A percentile compares a stretch with the other conserved stretches of the same genome.
phyloP scores from a whole-genome alignment of 192 early-diverging fungal genomes.

The Lunasporangiospora selenospora region DNA sequence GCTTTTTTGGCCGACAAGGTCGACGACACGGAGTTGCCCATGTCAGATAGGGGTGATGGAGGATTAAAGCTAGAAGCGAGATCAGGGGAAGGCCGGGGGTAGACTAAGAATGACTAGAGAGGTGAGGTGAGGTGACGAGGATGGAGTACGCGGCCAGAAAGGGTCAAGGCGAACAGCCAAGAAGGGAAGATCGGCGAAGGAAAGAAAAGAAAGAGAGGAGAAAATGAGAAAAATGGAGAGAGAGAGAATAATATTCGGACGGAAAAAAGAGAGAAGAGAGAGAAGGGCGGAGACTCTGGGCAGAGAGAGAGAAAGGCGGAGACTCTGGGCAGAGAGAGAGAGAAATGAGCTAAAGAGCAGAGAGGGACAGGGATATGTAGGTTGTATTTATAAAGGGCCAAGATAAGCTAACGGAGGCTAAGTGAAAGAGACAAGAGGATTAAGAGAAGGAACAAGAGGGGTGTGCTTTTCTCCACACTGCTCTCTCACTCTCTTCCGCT shows the following conservation, averaged over 20 bases:
- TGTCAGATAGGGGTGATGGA: neutral
- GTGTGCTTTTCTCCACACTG: too few relatives aligned
- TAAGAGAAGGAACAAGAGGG: too few relatives aligned
- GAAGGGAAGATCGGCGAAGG: neutral
- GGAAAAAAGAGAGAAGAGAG: neutral
- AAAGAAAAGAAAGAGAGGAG: neutral
- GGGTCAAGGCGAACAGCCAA: neutral
- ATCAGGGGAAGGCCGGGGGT: neutral
- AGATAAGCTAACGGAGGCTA: too few relatives aligned
- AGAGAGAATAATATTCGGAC: too few relatives aligned
- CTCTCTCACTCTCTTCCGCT: too few relatives aligned
- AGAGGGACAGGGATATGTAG: too few relatives aligned
- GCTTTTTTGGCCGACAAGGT: constrained; percentile 18
- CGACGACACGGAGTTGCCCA: constrained; percentile 32
- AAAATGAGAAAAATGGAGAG: neutral
- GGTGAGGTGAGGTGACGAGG: neutral
- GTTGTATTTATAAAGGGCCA: too few relatives aligned
- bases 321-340: neutral
- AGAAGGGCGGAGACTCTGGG: neutral
- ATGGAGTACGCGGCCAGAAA: neutral
- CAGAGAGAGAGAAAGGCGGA: neutral
- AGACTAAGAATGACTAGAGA: neutral
- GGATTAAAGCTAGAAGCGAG: neutral
- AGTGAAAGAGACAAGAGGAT: too few relatives aligned
- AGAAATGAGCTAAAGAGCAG: too few relatives aligned